Percentiles rank a stretch among this genome's conserved stretches.
Evolutionary conservation across 345 rosid genomes (phyloP).

Genomic region (Corchorus capsularis): DNA sequence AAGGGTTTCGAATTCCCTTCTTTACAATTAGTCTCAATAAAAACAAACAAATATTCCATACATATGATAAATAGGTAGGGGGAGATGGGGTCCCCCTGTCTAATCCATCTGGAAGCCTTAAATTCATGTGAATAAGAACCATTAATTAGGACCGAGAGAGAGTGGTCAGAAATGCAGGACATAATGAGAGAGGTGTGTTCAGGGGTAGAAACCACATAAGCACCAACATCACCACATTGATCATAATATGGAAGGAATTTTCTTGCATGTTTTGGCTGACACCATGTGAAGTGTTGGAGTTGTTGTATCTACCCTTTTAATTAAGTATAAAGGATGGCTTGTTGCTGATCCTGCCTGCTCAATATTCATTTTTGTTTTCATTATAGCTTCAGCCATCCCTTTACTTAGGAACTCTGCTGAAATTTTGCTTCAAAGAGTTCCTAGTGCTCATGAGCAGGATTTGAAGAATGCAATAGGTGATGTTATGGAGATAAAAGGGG

Average conservation of each 20-base stretch:
- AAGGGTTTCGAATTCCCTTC: too few species aligned
- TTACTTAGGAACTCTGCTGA: constrained; percentile 92
- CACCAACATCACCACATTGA: constrained; percentile 70
- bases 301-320: constrained; percentile 87
- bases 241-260: constrained; percentile 99
- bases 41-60: too few species aligned
- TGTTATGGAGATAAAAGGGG: constrained; percentile 57
- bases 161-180: too few species aligned
- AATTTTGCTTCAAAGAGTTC: constrained; percentile 82
- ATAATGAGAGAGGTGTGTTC: too few species aligned
- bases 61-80: too few species aligned
- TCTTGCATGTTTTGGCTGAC: constrained; percentile 92
- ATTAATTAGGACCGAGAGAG: too few species aligned
- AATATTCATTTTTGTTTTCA: constrained; percentile 81
- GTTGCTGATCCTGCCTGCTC: constrained; percentile 98
- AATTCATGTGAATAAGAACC: too few species aligned
- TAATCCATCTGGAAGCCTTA: too few species aligned
- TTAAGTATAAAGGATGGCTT: constrained; percentile 97
- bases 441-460: constrained; percentile 69
- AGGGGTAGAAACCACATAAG: constrained; percentile 25
- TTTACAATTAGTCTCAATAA: too few species aligned
- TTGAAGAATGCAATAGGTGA: constrained; percentile 53
- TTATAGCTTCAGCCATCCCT: constrained; percentile 87
- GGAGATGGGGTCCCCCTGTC: too few species aligned
- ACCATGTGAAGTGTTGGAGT: constrained; percentile 98